Conservation (phyloP, 169 alveolate species). For the Plasmodium ovale region DNA sequence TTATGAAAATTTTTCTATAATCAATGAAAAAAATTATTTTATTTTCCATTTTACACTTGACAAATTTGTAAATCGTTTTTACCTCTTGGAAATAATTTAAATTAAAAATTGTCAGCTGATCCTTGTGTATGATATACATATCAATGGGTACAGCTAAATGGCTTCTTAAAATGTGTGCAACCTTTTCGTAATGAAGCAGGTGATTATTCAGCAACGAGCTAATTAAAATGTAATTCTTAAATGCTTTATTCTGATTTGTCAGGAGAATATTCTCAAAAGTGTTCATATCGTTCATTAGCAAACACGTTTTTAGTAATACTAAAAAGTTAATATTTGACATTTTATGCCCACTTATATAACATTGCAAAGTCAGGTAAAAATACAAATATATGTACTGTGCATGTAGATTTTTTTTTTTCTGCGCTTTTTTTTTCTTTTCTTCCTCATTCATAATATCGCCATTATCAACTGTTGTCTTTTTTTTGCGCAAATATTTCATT, state of each 20-base stretch:
- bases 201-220: slow-evolving; percentile 51
- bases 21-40: slow-evolving; percentile 48
- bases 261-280: slow-evolving; percentile 16
- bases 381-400: slow-evolving; percentile 25
- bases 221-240: slow-evolving; percentile 5
- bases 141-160: slow-evolving; percentile 24
- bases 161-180: not conserved
- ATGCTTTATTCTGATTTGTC: not conserved
- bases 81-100: slow-evolving; percentile 47
- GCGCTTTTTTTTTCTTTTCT: not conserved
- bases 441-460: not conserved
- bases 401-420: not conserved
- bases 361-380: slow-evolving; percentile 27
- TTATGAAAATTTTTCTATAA: slow-evolving; percentile 25
- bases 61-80: slow-evolving; percentile 12
- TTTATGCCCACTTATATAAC: slow-evolving; percentile 25
- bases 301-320: slow-evolving; percentile 29
- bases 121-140: slow-evolving; percentile 22
- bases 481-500: slow-evolving; percentile 56
- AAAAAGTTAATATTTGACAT: slow-evolving; percentile 51
- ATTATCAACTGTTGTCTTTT: not conserved
- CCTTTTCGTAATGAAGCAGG: not conserved
- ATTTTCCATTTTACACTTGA: not conserved
- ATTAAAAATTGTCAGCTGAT: slow-evolving; percentile 28
- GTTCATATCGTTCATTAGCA: slow-evolving; percentile 30